phyloP scores from a whole-genome alignment of 1,139 yeast species.

The Wickerhamomyces sp. region DNA sequence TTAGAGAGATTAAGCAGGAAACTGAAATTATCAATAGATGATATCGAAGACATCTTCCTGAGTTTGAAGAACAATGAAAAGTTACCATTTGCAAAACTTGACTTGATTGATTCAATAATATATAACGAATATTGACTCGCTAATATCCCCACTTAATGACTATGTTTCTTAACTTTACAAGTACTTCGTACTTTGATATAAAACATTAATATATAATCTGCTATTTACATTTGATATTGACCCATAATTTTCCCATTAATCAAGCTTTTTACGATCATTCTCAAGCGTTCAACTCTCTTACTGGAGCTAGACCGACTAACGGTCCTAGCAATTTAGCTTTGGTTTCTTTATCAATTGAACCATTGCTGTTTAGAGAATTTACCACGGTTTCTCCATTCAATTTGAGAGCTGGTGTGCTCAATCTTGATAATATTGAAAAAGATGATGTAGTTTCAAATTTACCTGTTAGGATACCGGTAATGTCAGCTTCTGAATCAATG shows the following conservation, averaged over 20 bases:
- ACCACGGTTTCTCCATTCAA: slow-evolving; percentile 20
- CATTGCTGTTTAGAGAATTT: slow-evolving; percentile 18
- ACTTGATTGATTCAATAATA: slow-evolving; percentile 33
- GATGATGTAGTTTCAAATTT: slow-evolving; percentile 3
- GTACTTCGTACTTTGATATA: background rate
- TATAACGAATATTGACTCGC: slow-evolving; percentile 12
- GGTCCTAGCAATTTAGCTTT: slow-evolving; percentile 21
- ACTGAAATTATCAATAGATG: slow-evolving; percentile 22
- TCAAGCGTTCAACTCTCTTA: slow-evolving; percentile 12
- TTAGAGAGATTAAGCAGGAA: slow-evolving; percentile 27
- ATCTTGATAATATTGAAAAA: slow-evolving; percentile 3
- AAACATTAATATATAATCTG: background rate
- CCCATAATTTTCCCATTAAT: background rate
- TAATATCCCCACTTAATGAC: background rate
- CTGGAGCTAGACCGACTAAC: slow-evolving; percentile 20
- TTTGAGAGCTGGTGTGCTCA: slow-evolving; percentile 17
- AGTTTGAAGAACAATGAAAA: slow-evolving; percentile 43
- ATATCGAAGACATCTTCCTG: slow-evolving; percentile 36
- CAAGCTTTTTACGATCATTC: background rate
- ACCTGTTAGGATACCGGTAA: slow-evolving; percentile 17
- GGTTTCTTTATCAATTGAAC: slow-evolving; percentile 11
- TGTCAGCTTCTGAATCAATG: slow-evolving; percentile 10
- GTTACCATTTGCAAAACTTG: slow-evolving; percentile 39
- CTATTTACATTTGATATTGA: background rate
- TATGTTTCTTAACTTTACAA: background rate